Conservation (phyloP, 164 flowering plant genomes). For the Tinospora cordifolia region DNA sequence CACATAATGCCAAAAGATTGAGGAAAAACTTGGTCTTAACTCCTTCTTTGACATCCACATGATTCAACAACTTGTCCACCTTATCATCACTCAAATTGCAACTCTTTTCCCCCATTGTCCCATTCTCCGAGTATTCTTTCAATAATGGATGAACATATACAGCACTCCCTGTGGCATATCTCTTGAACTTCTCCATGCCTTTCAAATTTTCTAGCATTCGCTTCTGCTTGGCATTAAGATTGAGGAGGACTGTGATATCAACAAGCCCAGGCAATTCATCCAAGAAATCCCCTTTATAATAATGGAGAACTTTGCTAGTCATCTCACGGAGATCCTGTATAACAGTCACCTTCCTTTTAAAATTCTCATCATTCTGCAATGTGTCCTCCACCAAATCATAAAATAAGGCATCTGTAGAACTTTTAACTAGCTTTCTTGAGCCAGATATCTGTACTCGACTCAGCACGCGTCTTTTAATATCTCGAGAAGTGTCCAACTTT, state of each 20-base stretch:
- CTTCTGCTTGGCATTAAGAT: conserved; percentile 45
- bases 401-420: conserved; percentile 35
- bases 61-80: conserved; percentile 35
- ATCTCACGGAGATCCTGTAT: conserved; percentile 80
- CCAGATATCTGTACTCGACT: conserved; percentile 44
- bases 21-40: conserved; percentile 83
- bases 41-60: conserved; percentile 54
- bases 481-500: conserved; percentile 37
- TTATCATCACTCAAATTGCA: conserved; percentile 17
- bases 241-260: conserved; percentile 63
- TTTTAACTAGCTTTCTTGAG: conserved; percentile 34
- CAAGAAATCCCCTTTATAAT: conserved; percentile 79
- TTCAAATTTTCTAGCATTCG: conserved; percentile 31
- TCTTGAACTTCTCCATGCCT: conserved; percentile 44
- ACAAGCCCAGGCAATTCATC: conserved; percentile 89
- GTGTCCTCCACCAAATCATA: conserved; percentile 72
- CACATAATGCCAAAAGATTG: conserved; percentile 51
- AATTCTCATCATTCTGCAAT: conserved; percentile 24
- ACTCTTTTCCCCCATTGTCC: conserved; percentile 17
- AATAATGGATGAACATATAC: conserved; percentile 65
- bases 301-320: conserved; percentile 74
- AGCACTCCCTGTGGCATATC: conserved; percentile 49
- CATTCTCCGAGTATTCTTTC: conserved; percentile 33
- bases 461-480: conserved; percentile 49
- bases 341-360: conserved; percentile 41